Evolutionary conservation across 2,329 filamentous ascomycete genomes (phyloP).

Genomic region (Raffaelea deltoideospora): DNA sequence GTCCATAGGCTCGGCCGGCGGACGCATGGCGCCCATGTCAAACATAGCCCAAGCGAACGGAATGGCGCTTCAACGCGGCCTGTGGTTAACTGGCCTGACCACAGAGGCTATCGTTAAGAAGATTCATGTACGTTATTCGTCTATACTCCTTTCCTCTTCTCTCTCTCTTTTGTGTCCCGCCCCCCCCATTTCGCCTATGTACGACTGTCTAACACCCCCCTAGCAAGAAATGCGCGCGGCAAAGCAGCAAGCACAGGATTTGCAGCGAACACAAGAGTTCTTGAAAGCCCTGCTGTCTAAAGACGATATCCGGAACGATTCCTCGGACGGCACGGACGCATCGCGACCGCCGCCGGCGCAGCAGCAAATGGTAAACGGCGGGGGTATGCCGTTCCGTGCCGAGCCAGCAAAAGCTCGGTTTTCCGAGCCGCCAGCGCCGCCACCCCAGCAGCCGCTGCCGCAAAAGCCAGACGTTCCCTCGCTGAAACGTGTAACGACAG

Average conservation of each 20-base stretch:
- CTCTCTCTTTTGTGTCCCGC: background rate
- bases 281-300: constrained; percentile 62
- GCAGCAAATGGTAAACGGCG: constrained; percentile 31
- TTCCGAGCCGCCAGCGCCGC: constrained; percentile 83
- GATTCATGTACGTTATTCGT: constrained; percentile 48
- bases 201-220: constrained; percentile 1
- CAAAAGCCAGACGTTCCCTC: constrained; percentile 77
- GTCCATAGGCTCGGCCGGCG: constrained; percentile 44
- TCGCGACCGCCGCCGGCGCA: constrained; percentile 15
- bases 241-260: constrained; percentile 72
- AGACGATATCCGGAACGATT: constrained; percentile 45
- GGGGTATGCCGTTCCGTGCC: constrained; percentile 40
- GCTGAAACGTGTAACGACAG: constrained; percentile 61
- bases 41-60: constrained; percentile 36
- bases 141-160: background rate
- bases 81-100: constrained; percentile 77
- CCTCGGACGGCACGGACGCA: constrained; percentile 34
- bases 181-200: too few species aligned
- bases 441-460: constrained; percentile 81
- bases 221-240: constrained; percentile 89
- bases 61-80: constrained; percentile 61
- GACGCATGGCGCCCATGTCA: constrained; percentile 41
- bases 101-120: constrained; percentile 91
- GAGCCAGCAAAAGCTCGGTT: constrained; percentile 77
- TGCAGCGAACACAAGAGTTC: constrained; percentile 69